Evolutionary conservation across 257 asterid genomes (phyloP), one percentile per base, ranked within the genome.

Genomic region (Plantago ovata): DNA sequence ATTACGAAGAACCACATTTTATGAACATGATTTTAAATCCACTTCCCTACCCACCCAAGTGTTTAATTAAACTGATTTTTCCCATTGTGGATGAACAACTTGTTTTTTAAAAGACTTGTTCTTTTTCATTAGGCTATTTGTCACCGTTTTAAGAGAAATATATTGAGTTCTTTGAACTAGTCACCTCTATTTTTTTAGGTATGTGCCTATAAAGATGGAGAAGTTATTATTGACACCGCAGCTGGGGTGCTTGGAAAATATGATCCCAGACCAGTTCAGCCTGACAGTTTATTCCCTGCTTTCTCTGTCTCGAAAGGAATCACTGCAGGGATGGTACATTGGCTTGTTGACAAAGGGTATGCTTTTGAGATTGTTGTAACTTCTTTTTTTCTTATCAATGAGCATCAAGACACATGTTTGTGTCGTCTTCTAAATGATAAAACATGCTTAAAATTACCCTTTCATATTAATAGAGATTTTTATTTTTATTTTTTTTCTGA

Each of bases 211-310:
- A 92, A 84, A 79, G 94, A 92, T 72, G 98, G 98, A 66, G 83
- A 85, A 72, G 96, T 92, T 74, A 81, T 92, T 66, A 88, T 92
- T 65, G 98, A 88, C 79, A 88, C 96, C 51, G 83, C 98, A 64
- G 98, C 98, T 81, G 96, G 98, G 62, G 80, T 68, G 55, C 98
- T 92, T 51, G 98, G 98, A 71, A 83, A 88, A 88, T 88, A 88
- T 71, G 98, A 92, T 70, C 98, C 98, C 36, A 84, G 98, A 64
- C 98, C 98, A 53, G 96, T 92, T 74, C 98, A 83, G 72, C 95
- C 95, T 9, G 98, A 92, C 81, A 85, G 96, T 73, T 83, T 92
- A 69, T 92, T 87, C 80, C 90, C 93, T 54, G 92, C 85, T 62
- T 92, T 92, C 71, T 92, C 98, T 46, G 96, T 70, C 16, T 83